Percentiles rank a stretch among this genome's conserved stretches.
Evolutionary conservation across 2,329 filamentous ascomycete species (phyloP).

Genomic region (Aspergillus brasiliensis): DNA sequence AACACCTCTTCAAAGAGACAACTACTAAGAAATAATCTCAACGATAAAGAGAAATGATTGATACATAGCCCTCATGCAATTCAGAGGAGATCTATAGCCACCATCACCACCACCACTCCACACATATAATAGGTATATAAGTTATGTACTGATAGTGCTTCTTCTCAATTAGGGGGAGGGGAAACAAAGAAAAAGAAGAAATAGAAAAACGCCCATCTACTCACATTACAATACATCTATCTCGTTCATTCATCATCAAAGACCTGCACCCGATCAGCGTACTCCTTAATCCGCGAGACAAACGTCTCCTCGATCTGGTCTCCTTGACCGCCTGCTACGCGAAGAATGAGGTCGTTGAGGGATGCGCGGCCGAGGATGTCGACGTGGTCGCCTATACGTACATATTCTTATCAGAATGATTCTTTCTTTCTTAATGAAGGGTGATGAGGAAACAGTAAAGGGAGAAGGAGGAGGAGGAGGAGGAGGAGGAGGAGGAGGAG

Average conservation of each 20-base stretch:
- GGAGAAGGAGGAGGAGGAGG: too few species aligned
- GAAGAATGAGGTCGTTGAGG: slow-evolving; percentile 86
- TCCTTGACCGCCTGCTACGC: slow-evolving; percentile 82
- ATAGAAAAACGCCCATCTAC: not conserved
- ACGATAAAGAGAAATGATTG: too few species aligned
- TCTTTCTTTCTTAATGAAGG: not conserved
- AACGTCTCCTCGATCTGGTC: slow-evolving; percentile 76
- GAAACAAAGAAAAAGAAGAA: not conserved
- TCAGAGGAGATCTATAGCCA: too few species aligned
- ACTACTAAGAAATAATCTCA: too few species aligned
- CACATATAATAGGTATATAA: not conserved
- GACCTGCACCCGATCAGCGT: slow-evolving; percentile 80
- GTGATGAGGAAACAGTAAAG: not conserved
- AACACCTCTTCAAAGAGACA: too few species aligned
- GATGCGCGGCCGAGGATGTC: slow-evolving; percentile 89
- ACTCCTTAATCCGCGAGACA: slow-evolving; percentile 78
- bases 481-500: too few species aligned
- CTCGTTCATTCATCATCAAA: slow-evolving; percentile 61
- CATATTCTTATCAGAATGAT: slow-evolving; percentile 2
- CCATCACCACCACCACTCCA: too few species aligned
- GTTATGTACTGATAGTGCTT: not conserved
- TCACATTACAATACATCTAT: not conserved
- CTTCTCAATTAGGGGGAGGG: too few species aligned
- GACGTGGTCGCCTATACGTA: slow-evolving; percentile 84
- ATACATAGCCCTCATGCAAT: too few species aligned